Evolutionary conservation across 495 filamentous ascomycete species (phyloP), one percentile per base, ranked within the genome.

Genomic region (Immersiella caudata): DNA sequence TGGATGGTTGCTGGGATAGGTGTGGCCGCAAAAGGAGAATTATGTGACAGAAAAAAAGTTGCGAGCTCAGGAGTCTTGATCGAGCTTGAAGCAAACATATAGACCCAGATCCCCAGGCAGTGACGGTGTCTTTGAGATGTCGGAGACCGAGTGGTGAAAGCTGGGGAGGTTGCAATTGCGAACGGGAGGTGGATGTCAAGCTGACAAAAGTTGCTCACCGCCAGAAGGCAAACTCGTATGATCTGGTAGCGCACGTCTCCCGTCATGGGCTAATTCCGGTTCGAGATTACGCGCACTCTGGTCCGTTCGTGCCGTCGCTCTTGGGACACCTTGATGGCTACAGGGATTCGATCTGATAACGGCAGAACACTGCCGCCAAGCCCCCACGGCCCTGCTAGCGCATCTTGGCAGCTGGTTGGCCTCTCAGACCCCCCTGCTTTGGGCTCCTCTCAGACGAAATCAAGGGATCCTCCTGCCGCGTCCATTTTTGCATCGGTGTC

Each of bases 291-390:
- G 26, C 54, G 26, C 22, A 46, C 40, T 14, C 40, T 46, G 29
- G 29, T 33, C 29, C 29, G 29, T 33, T 33, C 29, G 29, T 46
- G 11, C 40, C 40, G 40, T 46, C 22, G 54, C 22, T 57, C 21
- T 26, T 7, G 54, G 21, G 7, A 21, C 16, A 57, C 54, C 54
- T 57, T 57, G 54, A 57, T 57, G 54, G 54, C 54, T 9, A 27
- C 54, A 57, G 54, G 54, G 54, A 27, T 57, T 26, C 22, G 54
- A 57, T 57, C 54, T 57, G 54, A 57, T 57, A 57, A 57, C 54
- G 54, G 20, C 51, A n/a, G 20, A 55, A 9, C 12, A 11, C 20
- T n/a, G 18, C 18, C 6, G 54, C 22, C 54, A 57, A 27, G 54
- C 16, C 5, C 14, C 22, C 21, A 27, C 21, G 16, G 22, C 54